Evolutionary conservation across 495 filamentous ascomycete genomes (phyloP).

Genomic region (Penicillium parvum): DNA sequence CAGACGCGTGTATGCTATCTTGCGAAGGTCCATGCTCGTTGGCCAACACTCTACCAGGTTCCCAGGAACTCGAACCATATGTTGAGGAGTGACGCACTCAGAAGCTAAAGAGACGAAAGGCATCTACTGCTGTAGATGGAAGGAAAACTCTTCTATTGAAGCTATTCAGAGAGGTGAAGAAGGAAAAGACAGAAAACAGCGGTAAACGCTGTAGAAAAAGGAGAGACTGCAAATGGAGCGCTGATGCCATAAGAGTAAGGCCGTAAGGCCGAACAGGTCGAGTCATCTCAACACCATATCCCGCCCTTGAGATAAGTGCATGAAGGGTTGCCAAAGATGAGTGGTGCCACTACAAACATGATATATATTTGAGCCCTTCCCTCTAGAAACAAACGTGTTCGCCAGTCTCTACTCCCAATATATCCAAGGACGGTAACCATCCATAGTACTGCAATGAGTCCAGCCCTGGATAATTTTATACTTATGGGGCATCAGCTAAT

Average conservation of each 20-base stretch:
- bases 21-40: neutral
- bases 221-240: too few relatives aligned
- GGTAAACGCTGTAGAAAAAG: too few relatives aligned
- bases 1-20: neutral
- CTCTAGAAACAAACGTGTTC: neutral
- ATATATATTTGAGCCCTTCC: neutral
- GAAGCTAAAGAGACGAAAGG: too few relatives aligned
- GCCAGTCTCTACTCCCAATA: neutral
- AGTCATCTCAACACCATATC: too few relatives aligned
- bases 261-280: too few relatives aligned
- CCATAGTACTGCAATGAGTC: neutral
- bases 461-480: neutral
- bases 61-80: conserved; percentile 4
- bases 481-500: neutral
- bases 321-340: neutral
- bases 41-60: neutral
- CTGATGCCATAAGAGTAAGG: too few relatives aligned
- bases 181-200: too few relatives aligned
- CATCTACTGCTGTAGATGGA: too few relatives aligned
- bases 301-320: conserved; percentile 1
- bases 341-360: neutral
- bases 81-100: too few relatives aligned
- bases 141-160: too few relatives aligned
- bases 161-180: too few relatives aligned
- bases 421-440: neutral